These are phyloP conservation scores for Cucurbita maxima DNA, from an alignment of 306 rosid species.

Conservation along the genomic window DNA sequence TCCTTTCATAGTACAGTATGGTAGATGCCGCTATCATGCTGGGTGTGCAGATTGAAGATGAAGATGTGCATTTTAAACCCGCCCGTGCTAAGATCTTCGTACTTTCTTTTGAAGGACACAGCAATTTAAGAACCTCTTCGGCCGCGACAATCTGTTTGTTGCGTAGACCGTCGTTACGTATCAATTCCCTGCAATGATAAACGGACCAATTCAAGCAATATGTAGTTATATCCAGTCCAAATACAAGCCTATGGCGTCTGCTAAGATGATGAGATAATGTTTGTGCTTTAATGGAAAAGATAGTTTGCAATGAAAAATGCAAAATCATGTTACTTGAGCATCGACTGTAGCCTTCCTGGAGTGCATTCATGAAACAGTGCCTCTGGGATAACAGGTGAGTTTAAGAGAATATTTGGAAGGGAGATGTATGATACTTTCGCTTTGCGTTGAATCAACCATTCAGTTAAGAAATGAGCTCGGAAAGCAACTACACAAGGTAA, in stretches of 20 bases:
- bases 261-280: neutral
- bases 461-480: slow-evolving; percentile 77
- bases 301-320: neutral
- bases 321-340: slow-evolving; percentile 31
- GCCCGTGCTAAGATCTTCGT: slow-evolving; percentile 7
- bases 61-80: slow-evolving; percentile 10
- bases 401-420: slow-evolving; percentile 73
- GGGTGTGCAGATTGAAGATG: slow-evolving; percentile 26
- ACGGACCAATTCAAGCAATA: neutral
- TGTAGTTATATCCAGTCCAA: neutral
- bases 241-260: neutral
- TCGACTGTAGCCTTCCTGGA: slow-evolving; percentile 32
- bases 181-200: slow-evolving; percentile 34
- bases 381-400: slow-evolving; percentile 65
- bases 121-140: slow-evolving; percentile 38
- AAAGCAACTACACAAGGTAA: slow-evolving; percentile 73
- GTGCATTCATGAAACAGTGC: slow-evolving; percentile 59
- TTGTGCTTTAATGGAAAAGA: neutral
- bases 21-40: slow-evolving; percentile 61
- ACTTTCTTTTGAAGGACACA: slow-evolving; percentile 32
- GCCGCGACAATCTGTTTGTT: slow-evolving; percentile 57
- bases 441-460: slow-evolving; percentile 47
- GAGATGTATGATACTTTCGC: slow-evolving; percentile 62
- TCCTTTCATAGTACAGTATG: slow-evolving; percentile 33
- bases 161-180: slow-evolving; percentile 24